Base-by-base conservation (phyloP, 306 rosid genomes). In the Citrullus mucosospermus region DNA sequence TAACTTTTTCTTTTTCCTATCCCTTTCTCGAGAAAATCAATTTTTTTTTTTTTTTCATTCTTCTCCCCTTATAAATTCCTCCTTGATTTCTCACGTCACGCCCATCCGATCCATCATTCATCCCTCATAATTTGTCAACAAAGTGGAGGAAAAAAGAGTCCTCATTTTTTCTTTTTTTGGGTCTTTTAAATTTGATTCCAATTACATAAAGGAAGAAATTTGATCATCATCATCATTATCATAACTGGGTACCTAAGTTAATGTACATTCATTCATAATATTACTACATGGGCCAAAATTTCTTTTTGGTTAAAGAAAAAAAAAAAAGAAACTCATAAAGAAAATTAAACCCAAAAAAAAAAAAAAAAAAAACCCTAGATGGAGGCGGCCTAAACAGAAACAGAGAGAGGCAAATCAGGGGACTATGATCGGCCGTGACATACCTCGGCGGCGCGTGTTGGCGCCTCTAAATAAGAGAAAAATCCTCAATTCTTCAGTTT, bases 241-340 rank as follows among this genome's bases (percentile, higher is more conserved):
- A 72, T 72, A 50, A 72, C 60, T 72, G 41, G 13, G 22, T 50
- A 32, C 62, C 78, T 74, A 74, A 74, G 14, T 74, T 74, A 74
- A 53, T 74, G 44, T 74, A 89, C 96, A 90, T 88, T 88, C 81
- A 80, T 77, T 89, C 81, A 82, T 78, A 69, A 78, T 13, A 66
- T 83, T 81, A 84, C 81, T 82, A 86, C 89, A 85, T 73, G 44
- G 84, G 79, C 88, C 97, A 93, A 91, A 93, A 92, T 89, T 89
- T 88, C 91, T 74, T 75, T 84, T 77, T 78, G 9, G 48, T 79
- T 30, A 69, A 43, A 69, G 18, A 39, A 25, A 20, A 58, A 34
- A 36, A 39, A 25, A 20, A 58, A 34, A 36, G 18, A 68, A 41
- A 75, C 69, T 56, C 85, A 86, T 55, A 79, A 69, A 2, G 20